Conservation (phyloP, 768 basidiomycete species). For the Serendipita vermifera region DNA sequence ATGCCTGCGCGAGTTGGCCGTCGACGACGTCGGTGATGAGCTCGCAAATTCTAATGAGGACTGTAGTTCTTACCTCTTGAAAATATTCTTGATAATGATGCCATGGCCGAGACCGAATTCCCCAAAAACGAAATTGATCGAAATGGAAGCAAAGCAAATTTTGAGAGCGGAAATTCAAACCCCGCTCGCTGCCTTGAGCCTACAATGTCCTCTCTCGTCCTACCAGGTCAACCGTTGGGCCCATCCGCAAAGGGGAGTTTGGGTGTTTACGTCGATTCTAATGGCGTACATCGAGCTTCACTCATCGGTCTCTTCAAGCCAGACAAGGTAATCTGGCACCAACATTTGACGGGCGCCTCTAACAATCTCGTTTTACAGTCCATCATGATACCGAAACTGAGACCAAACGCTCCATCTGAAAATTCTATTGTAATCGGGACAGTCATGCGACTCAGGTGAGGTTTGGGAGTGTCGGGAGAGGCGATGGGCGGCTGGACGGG, state of each 20-base stretch:
- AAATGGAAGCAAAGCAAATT: constrained; percentile 16
- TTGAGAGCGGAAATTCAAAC: neutral
- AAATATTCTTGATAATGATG: constrained; percentile 50
- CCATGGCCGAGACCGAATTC: constrained; percentile 33
- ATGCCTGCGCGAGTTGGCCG: constrained; percentile 39
- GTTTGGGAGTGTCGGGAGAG: no score
- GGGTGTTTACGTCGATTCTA: constrained; percentile 5
- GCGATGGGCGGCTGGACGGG: no score
- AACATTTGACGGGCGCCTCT: no score
- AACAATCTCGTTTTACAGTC: constrained; percentile 31
- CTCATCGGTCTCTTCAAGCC: neutral
- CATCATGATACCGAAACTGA: constrained; percentile 47
- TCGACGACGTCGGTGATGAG: neutral
- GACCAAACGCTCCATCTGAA: constrained; percentile 60
- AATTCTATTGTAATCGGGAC: constrained; percentile 71
- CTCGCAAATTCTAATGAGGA: neutral
- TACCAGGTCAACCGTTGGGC: neutral
- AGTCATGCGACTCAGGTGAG: constrained; percentile 72
- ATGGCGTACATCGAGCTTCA: constrained; percentile 3
- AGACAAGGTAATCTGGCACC: neutral
- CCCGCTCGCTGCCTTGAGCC: neutral
- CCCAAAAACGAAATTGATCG: constrained; percentile 21
- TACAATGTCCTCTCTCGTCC: neutral
- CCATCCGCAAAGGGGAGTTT: neutral
- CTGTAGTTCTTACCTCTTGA: constrained; percentile 43